Conservation (phyloP, 2,329 filamentous ascomycete species). For the Zymoseptoria brevis region DNA sequence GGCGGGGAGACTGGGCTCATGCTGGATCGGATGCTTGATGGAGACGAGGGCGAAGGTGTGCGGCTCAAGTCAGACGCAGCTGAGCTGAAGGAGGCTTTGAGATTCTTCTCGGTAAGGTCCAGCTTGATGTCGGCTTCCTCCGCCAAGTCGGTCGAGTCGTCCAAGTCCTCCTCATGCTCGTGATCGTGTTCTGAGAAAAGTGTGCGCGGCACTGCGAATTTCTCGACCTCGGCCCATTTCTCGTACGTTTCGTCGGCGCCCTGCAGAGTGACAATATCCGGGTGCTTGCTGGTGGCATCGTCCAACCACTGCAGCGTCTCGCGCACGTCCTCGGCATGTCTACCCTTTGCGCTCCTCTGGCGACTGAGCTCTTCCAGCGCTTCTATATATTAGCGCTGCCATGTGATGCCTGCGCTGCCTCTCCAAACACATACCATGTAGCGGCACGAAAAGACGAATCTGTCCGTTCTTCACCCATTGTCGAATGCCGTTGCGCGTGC, state of each 20-base stretch:
- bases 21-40: slow-evolving; percentile 31
- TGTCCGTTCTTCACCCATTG: slow-evolving; percentile 45
- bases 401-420: background rate
- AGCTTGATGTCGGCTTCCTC: slow-evolving; percentile 31
- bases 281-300: slow-evolving; percentile 39
- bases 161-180: slow-evolving; percentile 31
- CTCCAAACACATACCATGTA: slow-evolving; percentile 37
- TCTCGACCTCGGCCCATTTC: slow-evolving; percentile 45
- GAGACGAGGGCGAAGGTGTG: slow-evolving; percentile 35
- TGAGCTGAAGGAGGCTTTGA: slow-evolving; percentile 38
- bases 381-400: slow-evolving; percentile 19
- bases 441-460: slow-evolving; percentile 44
- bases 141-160: slow-evolving; percentile 25
- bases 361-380: slow-evolving; percentile 40
- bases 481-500: slow-evolving; percentile 44
- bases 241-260: slow-evolving; percentile 41
- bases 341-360: slow-evolving; percentile 36
- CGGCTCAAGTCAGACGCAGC: slow-evolving; percentile 33
- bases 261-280: slow-evolving; percentile 39
- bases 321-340: slow-evolving; percentile 38
- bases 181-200: slow-evolving; percentile 43
- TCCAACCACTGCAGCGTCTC: slow-evolving; percentile 46
- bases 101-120: slow-evolving; percentile 25
- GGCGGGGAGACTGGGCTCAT: slow-evolving; percentile 27
- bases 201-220: slow-evolving; percentile 40